Base-by-base conservation (phyloP, 805 yeast species). In the Metschnikowia koreensis region DNA sequence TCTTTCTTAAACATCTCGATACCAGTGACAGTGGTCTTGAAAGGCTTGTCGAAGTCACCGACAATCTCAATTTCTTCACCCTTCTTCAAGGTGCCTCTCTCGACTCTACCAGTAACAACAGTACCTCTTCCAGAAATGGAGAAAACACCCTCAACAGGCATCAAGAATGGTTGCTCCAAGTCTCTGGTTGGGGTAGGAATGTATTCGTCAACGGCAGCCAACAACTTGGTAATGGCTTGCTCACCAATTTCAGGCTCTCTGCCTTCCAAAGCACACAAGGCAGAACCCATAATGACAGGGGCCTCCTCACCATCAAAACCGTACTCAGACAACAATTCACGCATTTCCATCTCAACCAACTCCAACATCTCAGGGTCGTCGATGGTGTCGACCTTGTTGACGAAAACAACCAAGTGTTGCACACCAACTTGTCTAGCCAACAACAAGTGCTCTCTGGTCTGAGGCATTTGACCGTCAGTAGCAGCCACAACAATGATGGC, bases 111-210 rank as follows among this genome's bases (percentile, higher is more conserved):
- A 52, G 98, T 89, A 66, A 89, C 97, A 62, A 94, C 99, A 55
- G 99, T 94, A 79, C 99, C 99, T 84, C 99, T 93, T 77, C 99
- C 99, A 43, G 98, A 89, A 63, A 94, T 94, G 54, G 98, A 90
- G 83, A 93, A 94, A 57, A 91, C 92, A 67, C 90, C 97, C 81
- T 94, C 99, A 63, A 94, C 85, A 59, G 98, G 97, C 88, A 94
- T 85, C 75, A 94, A 77, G 83, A 94, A 94, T 61, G 97, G 92
- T 76, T 91, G 89, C 65, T 91, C 97, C 64, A 93, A 81, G 71
- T 94, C 97, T 81, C 99, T 91, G 63, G 76, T 77, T 63, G 99
- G 99, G 57, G 97, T 92, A 69, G 99, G 99, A 60, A 94, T 91
- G 78, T 86, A 80, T 70, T 84, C 91, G 72, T 94, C 99, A 62